phyloP scores from a whole-genome alignment of 1,139 yeast genomes.

The Protomyces arabidopsidicola region DNA sequence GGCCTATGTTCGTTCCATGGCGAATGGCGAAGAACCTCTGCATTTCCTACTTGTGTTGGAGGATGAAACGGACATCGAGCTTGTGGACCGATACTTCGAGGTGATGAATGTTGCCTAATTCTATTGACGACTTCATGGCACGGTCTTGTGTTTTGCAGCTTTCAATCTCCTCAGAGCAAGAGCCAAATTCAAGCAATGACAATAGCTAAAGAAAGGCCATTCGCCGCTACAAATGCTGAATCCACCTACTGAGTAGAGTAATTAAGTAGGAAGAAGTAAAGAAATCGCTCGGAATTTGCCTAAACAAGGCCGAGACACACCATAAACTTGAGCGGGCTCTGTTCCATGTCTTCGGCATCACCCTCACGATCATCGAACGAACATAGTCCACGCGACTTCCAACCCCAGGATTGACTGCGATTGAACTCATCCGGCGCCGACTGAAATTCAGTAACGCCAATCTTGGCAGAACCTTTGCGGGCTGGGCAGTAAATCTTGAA shows the following conservation, averaged over 20 bases:
- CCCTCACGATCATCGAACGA: slow-evolving; percentile 19
- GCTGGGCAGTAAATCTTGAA: slow-evolving; percentile 53
- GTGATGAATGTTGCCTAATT: not conserved
- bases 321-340: slow-evolving; percentile 47
- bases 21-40: not conserved
- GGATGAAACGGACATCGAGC: not conserved
- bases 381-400: slow-evolving; percentile 53
- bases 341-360: slow-evolving; percentile 37
- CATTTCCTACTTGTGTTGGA: not conserved
- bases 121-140: too few relatives aligned
- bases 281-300: too few relatives aligned
- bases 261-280: too few relatives aligned
- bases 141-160: too few relatives aligned
- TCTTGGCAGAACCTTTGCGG: slow-evolving; percentile 40
- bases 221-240: too few relatives aligned
- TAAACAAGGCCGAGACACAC: slow-evolving; percentile 47
- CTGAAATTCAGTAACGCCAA: slow-evolving; percentile 49
- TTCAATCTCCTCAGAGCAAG: too few relatives aligned
- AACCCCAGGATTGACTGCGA: slow-evolving; percentile 55
- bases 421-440: slow-evolving; percentile 52
- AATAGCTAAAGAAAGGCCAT: too few relatives aligned
- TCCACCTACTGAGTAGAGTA: too few relatives aligned
- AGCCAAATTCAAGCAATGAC: too few relatives aligned
- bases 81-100: not conserved
- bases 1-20: not conserved